Base-by-base conservation (phyloP, 495 filamentous ascomycete genomes). In the Penicillium angulare region DNA sequence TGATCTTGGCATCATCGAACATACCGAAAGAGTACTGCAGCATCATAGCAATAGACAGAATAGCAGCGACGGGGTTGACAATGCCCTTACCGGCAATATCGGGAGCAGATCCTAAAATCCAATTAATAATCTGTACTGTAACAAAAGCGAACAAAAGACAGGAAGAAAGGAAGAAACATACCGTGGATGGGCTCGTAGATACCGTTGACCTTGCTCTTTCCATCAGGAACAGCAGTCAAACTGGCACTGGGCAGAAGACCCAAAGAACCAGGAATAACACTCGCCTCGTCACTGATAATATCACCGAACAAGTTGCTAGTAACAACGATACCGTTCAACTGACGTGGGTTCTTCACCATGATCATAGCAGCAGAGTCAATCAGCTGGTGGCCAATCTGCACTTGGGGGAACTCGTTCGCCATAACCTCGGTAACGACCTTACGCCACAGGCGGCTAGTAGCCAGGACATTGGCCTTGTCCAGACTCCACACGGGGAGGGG, bases 161-260 rank as follows among this genome's bases (percentile, higher is more conserved):
- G 15, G 29, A 12, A 31, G n/a, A 16, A 10, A 15, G 23, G 15
- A 41, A 22, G 13, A 5, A 49, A 64, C 81, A 60, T 72, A 89
- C 92, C 95, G 68, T 98, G 95, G 57, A 97, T 97, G 26, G 95
- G 95, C 79, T 97, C 93, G 65, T 97, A 98, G 60, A 98, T 96
- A 59, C 93, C 84, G 49, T 75, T 77, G 21, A 76, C 68, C 60
- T 67, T 66, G 47, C 62, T 67, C 67, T 76, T 74, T 10, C 77
- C 77, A 74, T 96, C 92, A 1, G 93, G 93, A 38, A 95, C 83
- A 17, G 87, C 90, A 42, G 83, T 86, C 67, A 98, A 73, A 68
- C 86, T 92, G 6, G 93, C 93, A 69, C 87, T 92, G 8, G 93
- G 93, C 65, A 96, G 74, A 58, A 98, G 69, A 4, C 93, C 93